These are phyloP conservation scores for Rasamsonia emersonii DNA, from an alignment of 2,329 filamentous ascomycete genomes.

Conservation along the genomic window DNA sequence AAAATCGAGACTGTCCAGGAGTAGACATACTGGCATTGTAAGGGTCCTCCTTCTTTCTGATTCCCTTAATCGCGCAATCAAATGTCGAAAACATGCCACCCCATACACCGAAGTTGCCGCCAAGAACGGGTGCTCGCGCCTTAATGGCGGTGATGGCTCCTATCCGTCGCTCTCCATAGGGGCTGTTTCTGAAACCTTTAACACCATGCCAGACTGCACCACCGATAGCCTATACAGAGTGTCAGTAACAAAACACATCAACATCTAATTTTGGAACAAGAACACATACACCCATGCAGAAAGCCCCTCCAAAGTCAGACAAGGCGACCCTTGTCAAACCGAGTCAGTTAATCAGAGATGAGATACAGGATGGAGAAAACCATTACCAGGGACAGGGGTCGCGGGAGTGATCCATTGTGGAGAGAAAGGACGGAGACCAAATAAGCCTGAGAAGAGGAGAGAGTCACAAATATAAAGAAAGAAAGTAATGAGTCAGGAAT, in stretches of 20 bases:
- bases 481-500: neutral
- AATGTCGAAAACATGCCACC: conserved; percentile 92
- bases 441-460: neutral
- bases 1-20: neutral
- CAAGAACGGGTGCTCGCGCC: conserved; percentile 88
- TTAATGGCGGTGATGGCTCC: conserved; percentile 96
- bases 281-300: conserved; percentile 80
- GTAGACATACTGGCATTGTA: conserved; percentile 70
- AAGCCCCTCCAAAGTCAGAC: conserved; percentile 95
- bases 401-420: conserved; percentile 80
- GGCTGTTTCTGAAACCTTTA: conserved; percentile 85
- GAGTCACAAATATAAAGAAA: neutral
- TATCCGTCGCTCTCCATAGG: conserved; percentile 89
- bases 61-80: conserved; percentile 92
- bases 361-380: neutral
- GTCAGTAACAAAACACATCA: conserved; percentile 21
- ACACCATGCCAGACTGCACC: conserved; percentile 93
- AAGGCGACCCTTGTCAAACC: conserved; percentile 61
- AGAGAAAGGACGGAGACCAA: conserved; percentile 5
- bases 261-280: conserved; percentile 6
- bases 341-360: neutral
- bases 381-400: conserved; percentile 79
- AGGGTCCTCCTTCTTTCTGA: conserved; percentile 92
- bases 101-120: conserved; percentile 98
- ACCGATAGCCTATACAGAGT: conserved; percentile 53